Base-by-base conservation (phyloP, 192 early-diverging fungal genomes). In the Gonapodya prolifera region DNA sequence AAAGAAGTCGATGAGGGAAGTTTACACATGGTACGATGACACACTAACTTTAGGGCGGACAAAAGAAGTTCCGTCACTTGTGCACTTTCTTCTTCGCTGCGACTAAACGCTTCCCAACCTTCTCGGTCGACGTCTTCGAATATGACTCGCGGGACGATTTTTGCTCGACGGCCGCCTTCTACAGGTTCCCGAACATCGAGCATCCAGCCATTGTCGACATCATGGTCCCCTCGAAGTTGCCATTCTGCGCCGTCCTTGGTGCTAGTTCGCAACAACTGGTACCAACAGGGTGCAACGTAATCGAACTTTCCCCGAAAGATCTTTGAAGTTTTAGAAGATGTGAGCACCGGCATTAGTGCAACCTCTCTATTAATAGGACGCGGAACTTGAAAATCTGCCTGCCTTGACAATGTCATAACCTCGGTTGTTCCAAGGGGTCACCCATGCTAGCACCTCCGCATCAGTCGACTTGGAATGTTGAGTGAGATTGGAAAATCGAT, bases 401-500 rank as follows among this genome's bases (percentile, higher is more conserved):
- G 23, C 45, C 71, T 73, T 73, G 18, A 73, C 71, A 29, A 73
- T 73, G 31, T 73, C 71, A 29, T 73, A 73, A 29, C 71, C 71
- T 8, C 71, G 71, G 18, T 16, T 30, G 31, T 73, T 73, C 71
- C 71, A 73, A 8, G 71, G 71, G 16, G 71, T 73, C 71, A 73
- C 71, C 28, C 32, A 73, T 8, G 71, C 71, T 29, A 73, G 31
- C 28, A 73, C 71, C 45, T 61, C 45, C 45, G 45, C 45, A 61
- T 61, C 45, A 61, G 45, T 61, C 23, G 45, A 16, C 45, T 61
- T 61, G 8, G 8, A 8, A 23, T 61, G 45, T 61, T 61, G 45
- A 61, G 45, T 61, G 8, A 61, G 45, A 61, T 61, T 61, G 45
- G 45, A 16, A 23, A 61, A 61, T 16, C 45, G 45, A 61, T 61